Percentiles rank a stretch among this genome's conserved stretches.
Evolutionary conservation across 1,139 yeast genomes (phyloP).

Genomic region (Yamadazyma membranifaciens): DNA sequence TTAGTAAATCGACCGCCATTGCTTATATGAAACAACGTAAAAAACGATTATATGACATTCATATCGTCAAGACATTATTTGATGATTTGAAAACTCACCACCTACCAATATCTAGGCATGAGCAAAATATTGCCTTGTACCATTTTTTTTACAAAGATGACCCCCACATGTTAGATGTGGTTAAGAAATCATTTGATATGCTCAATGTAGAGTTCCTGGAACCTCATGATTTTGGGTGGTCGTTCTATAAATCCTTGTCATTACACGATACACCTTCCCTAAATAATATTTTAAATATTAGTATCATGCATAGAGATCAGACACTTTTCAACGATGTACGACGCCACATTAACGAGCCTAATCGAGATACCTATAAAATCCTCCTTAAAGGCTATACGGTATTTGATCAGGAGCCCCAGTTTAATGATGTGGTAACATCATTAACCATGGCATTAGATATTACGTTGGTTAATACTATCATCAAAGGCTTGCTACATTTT

Average conservation of each 20-base stretch:
- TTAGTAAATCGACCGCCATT: constrained; percentile 7
- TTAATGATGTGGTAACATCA: constrained; percentile 4
- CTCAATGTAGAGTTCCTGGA: constrained; percentile 1
- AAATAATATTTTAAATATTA: constrained; percentile 12
- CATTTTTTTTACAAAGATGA: constrained; percentile 32
- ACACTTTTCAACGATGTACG: constrained; percentile 11
- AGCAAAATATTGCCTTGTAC: constrained; percentile 30
- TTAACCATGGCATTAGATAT: constrained; percentile 17
- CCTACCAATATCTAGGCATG: constrained; percentile 29
- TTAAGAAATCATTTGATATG: constrained; percentile 7
- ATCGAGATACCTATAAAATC: constrained; percentile 11
- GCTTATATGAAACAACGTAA: constrained; percentile 18
- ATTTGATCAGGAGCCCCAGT: constrained; percentile 5
- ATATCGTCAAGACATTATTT: constrained; percentile 23
- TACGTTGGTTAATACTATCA: constrained; percentile 18
- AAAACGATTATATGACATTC: constrained; percentile 18
- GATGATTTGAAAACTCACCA: constrained; percentile 25
- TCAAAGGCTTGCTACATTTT: constrained; percentile 15
- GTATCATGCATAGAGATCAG: constrained; percentile 10
- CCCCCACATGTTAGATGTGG: constrained; percentile 17
- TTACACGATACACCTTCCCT: constrained; percentile 14
- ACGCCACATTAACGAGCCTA: constrained; percentile 12
- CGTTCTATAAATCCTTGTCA: constrained; percentile 17
- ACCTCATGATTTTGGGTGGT: constrained; percentile 19
- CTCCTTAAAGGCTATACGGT: constrained; percentile 5